Evolutionary conservation across 2,329 filamentous ascomycete genomes (phyloP), one percentile per base, ranked within the genome.

Genomic region (Colletotrichum tropicicola): DNA sequence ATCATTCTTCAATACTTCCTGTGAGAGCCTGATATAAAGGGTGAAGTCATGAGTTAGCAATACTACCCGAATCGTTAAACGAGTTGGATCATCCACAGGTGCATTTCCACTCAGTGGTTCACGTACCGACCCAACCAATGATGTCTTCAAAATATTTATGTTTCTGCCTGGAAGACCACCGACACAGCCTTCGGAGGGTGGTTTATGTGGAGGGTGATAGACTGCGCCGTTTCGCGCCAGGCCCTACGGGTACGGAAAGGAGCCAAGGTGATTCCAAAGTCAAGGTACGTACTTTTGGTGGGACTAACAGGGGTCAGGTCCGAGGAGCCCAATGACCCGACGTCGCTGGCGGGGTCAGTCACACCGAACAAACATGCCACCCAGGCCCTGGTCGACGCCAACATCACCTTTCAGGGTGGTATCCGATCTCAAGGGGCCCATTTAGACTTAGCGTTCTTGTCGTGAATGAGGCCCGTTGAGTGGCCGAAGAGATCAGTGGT

Each of bases 11-110:
- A n/a, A n/a, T n/a, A 37, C 32, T 17, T 45, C 19, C 17, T 28
- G 41, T 13, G 27, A 30, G 21, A 39, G 23, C 43, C 27, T 47
- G 43, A 57, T 57, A 57, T 57, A 57, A 57, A 57, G 32, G 28
- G 19, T 21, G 23, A 41, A 48, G 43, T 28, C 41, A 32, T 27
- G 41, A 47, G 41, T n/a, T 37, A n/a, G 30, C 23, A 25, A n/a
- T 15, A 57, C 35, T 43, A n/a, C n/a, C n/a, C n/a, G n/a, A n/a
- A n/a, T n/a, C n/a, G n/a, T n/a, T n/a, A n/a, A n/a, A n/a, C n/a
- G n/a, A n/a, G n/a, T n/a, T n/a, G n/a, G n/a, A n/a, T n/a, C 23
- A 35, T 48, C 28, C 12, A n/a, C 15, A 30, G 39, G 25, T 15
- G 27, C 27, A 28, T 25, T 39, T 12, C 21, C 13, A 23, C 19